Evolutionary conservation across 164 flowering plant species (phyloP).

Genomic region (Taxillus chinensis): DNA sequence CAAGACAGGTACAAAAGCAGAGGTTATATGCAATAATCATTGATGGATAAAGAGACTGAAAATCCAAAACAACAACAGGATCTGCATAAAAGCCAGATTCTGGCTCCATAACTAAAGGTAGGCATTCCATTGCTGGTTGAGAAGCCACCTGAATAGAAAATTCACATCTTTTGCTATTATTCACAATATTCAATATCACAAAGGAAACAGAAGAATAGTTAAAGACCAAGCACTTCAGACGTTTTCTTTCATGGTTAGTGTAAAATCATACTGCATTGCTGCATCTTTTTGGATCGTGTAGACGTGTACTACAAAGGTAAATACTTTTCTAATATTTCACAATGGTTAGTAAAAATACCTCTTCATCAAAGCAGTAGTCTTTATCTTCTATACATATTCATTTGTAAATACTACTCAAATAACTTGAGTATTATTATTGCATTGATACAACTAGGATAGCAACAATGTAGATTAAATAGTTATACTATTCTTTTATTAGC

Average conservation of each 20-base stretch:
- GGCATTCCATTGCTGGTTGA: slow-evolving; percentile 99
- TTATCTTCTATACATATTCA: no score
- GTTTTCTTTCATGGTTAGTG: no score
- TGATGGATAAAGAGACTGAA: slow-evolving; percentile 97
- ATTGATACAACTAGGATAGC: background rate
- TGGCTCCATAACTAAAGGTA: slow-evolving; percentile 98
- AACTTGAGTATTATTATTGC: no score
- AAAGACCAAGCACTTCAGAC: no score
- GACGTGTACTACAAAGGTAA: no score
- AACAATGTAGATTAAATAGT: background rate
- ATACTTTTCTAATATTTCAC: no score
- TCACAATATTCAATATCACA: background rate
- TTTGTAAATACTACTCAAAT: no score
- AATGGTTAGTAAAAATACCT: no score
- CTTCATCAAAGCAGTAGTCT: no score
- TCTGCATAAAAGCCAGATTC: slow-evolving; percentile 94
- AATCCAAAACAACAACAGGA: slow-evolving; percentile 93
- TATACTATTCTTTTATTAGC: no score
- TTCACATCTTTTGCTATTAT: background rate
- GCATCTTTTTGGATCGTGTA: no score
- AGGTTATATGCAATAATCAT: slow-evolving; percentile 97
- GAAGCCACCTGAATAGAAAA: slow-evolving; percentile 54
- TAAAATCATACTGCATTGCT: no score
- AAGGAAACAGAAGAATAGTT: background rate
- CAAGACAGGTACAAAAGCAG: slow-evolving; percentile 89